Percentiles rank a stretch among this genome's conserved stretches.
Evolutionary conservation across 2,329 filamentous ascomycete species (phyloP).

Genomic region (Nannizziopsis barbatae): DNA sequence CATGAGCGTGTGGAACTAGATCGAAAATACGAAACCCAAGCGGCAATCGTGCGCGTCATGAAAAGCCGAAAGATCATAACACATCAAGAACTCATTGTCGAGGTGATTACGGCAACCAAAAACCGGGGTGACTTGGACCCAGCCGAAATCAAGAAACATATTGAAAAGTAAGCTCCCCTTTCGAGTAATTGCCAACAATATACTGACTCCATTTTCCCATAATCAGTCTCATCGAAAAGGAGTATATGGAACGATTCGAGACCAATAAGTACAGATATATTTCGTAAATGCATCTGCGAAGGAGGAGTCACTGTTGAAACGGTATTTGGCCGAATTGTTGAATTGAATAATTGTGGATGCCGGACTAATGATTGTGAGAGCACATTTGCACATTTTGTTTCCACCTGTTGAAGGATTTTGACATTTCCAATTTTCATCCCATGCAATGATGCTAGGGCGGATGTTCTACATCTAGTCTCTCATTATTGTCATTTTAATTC

Average conservation of each 20-base stretch:
- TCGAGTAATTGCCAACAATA: not conserved
- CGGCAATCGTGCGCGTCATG: constrained; percentile 93
- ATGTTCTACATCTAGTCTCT: too few relatives aligned
- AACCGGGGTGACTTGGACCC: constrained; percentile 76
- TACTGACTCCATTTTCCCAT: constrained; percentile 21
- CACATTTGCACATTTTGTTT: too few relatives aligned
- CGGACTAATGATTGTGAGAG: too few relatives aligned
- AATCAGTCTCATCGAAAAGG: constrained; percentile 73
- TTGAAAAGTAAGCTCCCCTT: constrained; percentile 65
- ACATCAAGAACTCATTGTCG: constrained; percentile 75
- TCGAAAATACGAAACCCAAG: constrained; percentile 90
- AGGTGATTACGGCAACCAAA: constrained; percentile 85
- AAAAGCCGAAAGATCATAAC: constrained; percentile 82
- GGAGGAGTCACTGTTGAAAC: too few relatives aligned
- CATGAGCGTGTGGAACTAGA: constrained; percentile 83
- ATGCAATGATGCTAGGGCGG: too few relatives aligned
- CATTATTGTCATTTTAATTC: too few relatives aligned
- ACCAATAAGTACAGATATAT: constrained; percentile 55
- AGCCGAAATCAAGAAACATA: constrained; percentile 87
- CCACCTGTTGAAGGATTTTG: too few relatives aligned
- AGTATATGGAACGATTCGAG: constrained; percentile 73
- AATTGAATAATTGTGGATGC: too few relatives aligned
- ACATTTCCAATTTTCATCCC: too few relatives aligned
- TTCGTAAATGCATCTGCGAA: constrained; percentile 37
- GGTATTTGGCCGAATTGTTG: too few relatives aligned